These are phyloP conservation scores for Xylaria hypoxylon DNA, from an alignment of 2,329 filamentous ascomycete genomes.

Conservation along the genomic window DNA sequence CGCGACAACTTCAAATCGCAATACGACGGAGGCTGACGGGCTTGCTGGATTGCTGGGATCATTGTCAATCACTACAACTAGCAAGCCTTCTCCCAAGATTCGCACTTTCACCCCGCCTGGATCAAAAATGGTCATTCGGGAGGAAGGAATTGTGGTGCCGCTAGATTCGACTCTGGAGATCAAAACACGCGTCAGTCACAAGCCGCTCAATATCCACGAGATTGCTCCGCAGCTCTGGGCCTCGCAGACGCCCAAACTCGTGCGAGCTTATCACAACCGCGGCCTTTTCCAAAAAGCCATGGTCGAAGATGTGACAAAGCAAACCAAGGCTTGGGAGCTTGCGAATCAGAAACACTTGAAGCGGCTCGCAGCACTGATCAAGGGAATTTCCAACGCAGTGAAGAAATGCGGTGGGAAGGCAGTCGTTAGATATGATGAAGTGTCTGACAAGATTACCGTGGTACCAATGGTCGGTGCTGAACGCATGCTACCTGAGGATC, in stretches of 20 bases:
- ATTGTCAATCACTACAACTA: neutral
- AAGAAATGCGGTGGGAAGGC: slow-evolving; percentile 41
- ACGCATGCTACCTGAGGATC: slow-evolving; percentile 11
- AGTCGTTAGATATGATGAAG: slow-evolving; percentile 4
- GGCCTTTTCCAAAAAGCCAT: slow-evolving; percentile 52
- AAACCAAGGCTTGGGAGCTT: slow-evolving; percentile 53
- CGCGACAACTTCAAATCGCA: neutral
- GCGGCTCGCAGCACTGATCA: slow-evolving; percentile 51
- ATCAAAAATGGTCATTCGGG: slow-evolving; percentile 12
- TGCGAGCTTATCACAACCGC: slow-evolving; percentile 56
- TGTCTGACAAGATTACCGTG: slow-evolving; percentile 12
- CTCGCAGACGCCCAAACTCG: slow-evolving; percentile 60
- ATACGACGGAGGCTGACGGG: neutral
- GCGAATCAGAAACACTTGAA: slow-evolving; percentile 49
- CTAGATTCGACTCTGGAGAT: slow-evolving; percentile 51
- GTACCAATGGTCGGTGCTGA: neutral
- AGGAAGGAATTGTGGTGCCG: slow-evolving; percentile 46
- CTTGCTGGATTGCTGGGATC: slow-evolving; percentile 7
- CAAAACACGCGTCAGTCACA: slow-evolving; percentile 56
- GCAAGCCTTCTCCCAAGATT: neutral
- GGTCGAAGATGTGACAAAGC: slow-evolving; percentile 53
- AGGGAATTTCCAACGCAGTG: slow-evolving; percentile 47
- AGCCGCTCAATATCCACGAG: slow-evolving; percentile 51
- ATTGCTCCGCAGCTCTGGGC: slow-evolving; percentile 58
- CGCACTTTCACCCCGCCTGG: slow-evolving; percentile 25